These are phyloP conservation scores for Rhizopus delemar DNA, from an alignment of 371 early-diverging fungal genomes.

Conservation along the genomic window DNA sequence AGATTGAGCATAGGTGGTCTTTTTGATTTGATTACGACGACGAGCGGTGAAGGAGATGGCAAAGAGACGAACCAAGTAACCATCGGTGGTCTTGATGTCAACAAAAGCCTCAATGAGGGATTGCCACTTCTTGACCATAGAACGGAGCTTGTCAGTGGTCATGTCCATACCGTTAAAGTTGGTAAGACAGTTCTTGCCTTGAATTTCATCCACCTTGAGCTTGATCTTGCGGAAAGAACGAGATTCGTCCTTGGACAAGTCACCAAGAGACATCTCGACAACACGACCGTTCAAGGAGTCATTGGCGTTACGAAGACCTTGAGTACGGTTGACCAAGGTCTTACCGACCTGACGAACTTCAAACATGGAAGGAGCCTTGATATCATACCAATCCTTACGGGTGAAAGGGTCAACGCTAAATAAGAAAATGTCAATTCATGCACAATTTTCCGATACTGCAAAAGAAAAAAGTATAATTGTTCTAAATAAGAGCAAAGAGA, in stretches of 20 bases:
- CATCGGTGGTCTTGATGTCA: constrained; percentile 99
- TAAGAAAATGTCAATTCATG: constrained; percentile 4
- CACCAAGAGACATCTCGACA: constrained; percentile 97
- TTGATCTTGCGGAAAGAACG: constrained; percentile 98
- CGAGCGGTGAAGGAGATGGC: constrained; percentile 98
- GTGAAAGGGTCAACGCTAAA: constrained; percentile 90
- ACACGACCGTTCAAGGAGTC: constrained; percentile 97
- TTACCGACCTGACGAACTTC: constrained; percentile 93
- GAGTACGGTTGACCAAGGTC: constrained; percentile 99
- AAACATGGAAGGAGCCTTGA: constrained; percentile 98
- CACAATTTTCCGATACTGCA: not conserved
- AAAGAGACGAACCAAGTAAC: constrained; percentile 98
- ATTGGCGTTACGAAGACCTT: constrained; percentile 97
- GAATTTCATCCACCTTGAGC: constrained; percentile 97
- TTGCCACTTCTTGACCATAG: constrained; percentile 99
- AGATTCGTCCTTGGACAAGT: constrained; percentile 96
- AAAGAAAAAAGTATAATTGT: not conserved
- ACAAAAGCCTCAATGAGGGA: constrained; percentile 98
- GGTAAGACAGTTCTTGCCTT: constrained; percentile 98
- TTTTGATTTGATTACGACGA: constrained; percentile 93
- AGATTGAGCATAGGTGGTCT: constrained; percentile 98
- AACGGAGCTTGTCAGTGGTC: constrained; percentile 99
- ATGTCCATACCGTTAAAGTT: constrained; percentile 99
- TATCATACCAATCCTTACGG: constrained; percentile 99
- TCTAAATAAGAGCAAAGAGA: not conserved